These are phyloP conservation scores for Apiospora rasikravindrae DNA, from an alignment of 2,329 filamentous ascomycete species.

Conservation along the genomic window DNA sequence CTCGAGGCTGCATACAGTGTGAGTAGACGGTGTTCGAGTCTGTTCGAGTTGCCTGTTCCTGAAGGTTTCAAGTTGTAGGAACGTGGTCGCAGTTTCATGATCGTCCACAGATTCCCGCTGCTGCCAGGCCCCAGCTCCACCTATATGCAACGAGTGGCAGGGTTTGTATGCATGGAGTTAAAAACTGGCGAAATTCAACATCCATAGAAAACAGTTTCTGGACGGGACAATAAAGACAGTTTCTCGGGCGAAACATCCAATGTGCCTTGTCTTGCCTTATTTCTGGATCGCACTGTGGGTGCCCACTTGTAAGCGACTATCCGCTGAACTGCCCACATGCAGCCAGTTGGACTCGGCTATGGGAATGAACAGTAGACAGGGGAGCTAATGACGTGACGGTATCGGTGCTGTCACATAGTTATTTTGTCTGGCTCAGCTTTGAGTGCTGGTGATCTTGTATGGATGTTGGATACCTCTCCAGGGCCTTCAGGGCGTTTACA, in stretches of 20 bases:
- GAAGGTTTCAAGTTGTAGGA: conserved; percentile 7
- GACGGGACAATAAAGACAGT: neutral
- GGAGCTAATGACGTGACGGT: neutral
- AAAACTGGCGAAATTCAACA: neutral
- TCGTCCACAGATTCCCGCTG: conserved; percentile 12
- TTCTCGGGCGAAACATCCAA: neutral
- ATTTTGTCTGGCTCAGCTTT: neutral
- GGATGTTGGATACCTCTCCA: neutral
- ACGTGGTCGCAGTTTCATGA: conserved; percentile 15
- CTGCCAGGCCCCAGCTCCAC: conserved; percentile 2
- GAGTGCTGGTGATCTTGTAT: neutral
- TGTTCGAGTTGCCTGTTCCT: neutral
- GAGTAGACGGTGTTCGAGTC: neutral
- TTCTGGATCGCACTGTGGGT: conserved; percentile 10
- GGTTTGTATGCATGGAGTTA: conserved; percentile 1
- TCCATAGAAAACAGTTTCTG: neutral
- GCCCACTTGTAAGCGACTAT: conserved; percentile 5
- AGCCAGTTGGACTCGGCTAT: neutral
- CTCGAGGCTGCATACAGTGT: conserved; percentile 10
- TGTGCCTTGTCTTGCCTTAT: neutral
- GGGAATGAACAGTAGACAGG: neutral
- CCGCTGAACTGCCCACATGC: neutral
- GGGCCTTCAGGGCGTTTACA: neutral
- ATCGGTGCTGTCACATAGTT: neutral
- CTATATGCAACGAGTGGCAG: conserved; percentile 3